Evolutionary conservation across 768 basidiomycete species (phyloP), one percentile per base, ranked within the genome.

Genomic region (Dioszegia aurantiaca): DNA sequence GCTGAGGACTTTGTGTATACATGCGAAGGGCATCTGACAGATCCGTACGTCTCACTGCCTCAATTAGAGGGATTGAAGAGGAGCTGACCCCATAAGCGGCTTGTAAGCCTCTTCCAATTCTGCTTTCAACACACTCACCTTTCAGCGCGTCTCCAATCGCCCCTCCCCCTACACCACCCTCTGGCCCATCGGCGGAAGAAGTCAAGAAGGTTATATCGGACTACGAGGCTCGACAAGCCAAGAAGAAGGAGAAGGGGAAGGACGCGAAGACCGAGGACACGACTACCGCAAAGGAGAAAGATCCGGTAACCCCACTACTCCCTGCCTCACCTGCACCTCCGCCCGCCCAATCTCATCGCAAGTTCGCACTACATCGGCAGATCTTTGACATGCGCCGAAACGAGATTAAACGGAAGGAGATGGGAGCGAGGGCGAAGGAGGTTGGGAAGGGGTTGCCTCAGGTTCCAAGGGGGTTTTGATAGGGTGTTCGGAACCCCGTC

Each of bases 1-100:
- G 85, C 87, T 9, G 79, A 83, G 11, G 93, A 95, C 77, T 95
- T 92, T 73, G 56, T 97, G 30, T 95, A 94, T 75, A 82, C 84
- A 0, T 97, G 93, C 70, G 81, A 84, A 1, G 76, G 77, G n/a
- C 93, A 97, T 78, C 83, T 95, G 55, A 79, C 80, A 5, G 92
- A 97, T 73, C 78, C 79, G 26, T 89, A 84, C 21, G 94, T 95
- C 46, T 33, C 14, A 33, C 33, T 14, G 19, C 28, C 10, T 19
- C 21, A 11, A 27, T n/a, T 27, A 10, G 4, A 9, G 4, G 16
- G 3, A 5, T 28, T 37, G 10, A n/a, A 31, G 2, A 19, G 24
- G 12, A 33, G 28, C 31, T 26, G 31, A 26, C 39, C 19, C 9
- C 36, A 11, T 39, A 37, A 65, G 64, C 11, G 64, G 64, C 21